Evolutionary conservation across 352 stramenopile genomes (phyloP), one percentile per base, ranked within the genome.

Genomic region (Pythium guiyangense): DNA sequence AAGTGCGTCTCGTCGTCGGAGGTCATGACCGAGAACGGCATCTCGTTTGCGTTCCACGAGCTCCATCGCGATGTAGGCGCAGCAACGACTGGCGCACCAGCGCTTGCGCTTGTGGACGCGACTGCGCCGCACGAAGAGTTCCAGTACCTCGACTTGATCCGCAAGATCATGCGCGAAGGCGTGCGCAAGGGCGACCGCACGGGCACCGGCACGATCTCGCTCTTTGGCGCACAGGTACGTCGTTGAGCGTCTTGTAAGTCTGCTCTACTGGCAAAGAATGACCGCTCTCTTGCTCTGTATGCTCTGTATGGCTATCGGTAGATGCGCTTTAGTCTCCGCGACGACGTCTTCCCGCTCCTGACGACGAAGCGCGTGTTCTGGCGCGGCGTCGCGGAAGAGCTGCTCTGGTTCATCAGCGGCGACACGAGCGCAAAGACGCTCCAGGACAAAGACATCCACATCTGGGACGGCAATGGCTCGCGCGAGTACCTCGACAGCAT

Each of bases 311-410:
- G 6, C 31, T 37, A 6, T 37, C n/a, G n/a, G 6, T 10, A 84
- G 75, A 97, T 97, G 92, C 74, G 90, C 15, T 99, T 98, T 64
- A 94, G 81, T 60, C 72, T 99, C 15, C 83, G 96, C 25, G 74
- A 99, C 64, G 88, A 95, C 42, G 79, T 85, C 10, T 96, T 99
- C 60, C 98, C 98, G 6, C 71, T 99, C 40, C 70, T 99, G 26
- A 99, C 98, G 29, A 99, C 98, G 20, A 99, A 99, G 81, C 77
- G 90, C 44, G 97, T 99, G 34, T 99, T 99, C 71, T 99, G 97
- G 97, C 81, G 97, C 39, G 97, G 97, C 49, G 96, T 99, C 34
- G 97, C 96, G 0, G 97, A 99, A 74, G 98, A 99, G 73, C 74
- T 99, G 37, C 73, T 99, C 42, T 99, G 97, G 97, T 99, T 99